A percentile compares a stretch with the other conserved stretches of the same genome.
Conservation (phyloP, 805 yeast species). For the Metschnikowia baotianmanensis region DNA sequence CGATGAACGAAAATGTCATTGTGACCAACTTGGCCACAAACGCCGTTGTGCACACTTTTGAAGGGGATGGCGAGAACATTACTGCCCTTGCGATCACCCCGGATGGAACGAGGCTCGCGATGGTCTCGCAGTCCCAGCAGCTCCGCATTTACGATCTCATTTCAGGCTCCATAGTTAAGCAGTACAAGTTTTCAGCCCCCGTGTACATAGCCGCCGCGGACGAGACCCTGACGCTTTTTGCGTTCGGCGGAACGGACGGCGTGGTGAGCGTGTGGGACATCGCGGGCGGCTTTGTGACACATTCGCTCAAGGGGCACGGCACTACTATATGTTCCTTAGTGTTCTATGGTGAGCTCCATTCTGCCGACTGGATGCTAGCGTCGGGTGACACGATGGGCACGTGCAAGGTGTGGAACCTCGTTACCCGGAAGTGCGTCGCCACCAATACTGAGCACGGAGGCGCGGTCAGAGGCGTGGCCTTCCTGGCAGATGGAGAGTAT, state of each 20-base stretch:
- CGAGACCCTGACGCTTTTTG: constrained; percentile 77
- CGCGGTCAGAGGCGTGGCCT: constrained; percentile 83
- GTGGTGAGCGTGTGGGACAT: constrained; percentile 88
- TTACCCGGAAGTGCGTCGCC: constrained; percentile 63
- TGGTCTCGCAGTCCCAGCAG: constrained; percentile 81
- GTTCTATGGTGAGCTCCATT: constrained; percentile 71
- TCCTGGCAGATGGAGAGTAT: constrained; percentile 48
- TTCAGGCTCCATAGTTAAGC: constrained; percentile 41
- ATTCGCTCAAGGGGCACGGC: constrained; percentile 90
- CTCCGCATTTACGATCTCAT: constrained; percentile 61
- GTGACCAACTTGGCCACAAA: constrained; percentile 64
- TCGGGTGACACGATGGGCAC: constrained; percentile 64
- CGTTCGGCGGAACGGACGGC: constrained; percentile 96
- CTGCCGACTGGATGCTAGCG: constrained; percentile 71
- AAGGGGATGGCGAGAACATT: constrained; percentile 81
- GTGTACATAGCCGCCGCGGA: constrained; percentile 77
- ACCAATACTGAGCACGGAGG: constrained; percentile 72
- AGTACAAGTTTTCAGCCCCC: constrained; percentile 70
- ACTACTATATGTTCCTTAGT: constrained; percentile 73
- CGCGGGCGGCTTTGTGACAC: constrained; percentile 83
- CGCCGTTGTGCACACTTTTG: constrained; percentile 55
- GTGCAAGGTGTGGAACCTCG: constrained; percentile 62
- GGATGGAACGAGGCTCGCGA: constrained; percentile 66
- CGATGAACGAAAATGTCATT: constrained; percentile 73
- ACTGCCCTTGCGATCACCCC: constrained; percentile 77